Evolutionary conservation across 176 grass and related monocot genomes (phyloP).

Genomic region (Cymbopogon citratus): DNA sequence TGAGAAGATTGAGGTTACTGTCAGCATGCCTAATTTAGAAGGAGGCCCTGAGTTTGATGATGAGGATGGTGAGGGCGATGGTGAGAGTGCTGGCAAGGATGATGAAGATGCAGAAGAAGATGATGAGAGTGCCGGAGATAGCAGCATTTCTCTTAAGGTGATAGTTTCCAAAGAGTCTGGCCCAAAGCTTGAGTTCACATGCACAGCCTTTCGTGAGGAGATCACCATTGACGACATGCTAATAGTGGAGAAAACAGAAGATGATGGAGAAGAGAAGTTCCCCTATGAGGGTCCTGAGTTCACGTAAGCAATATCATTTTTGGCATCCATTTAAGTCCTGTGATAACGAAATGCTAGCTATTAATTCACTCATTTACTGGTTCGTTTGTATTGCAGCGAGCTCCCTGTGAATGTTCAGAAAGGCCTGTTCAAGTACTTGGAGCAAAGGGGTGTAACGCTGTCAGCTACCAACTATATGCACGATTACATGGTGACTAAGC

Average conservation of each 20-base stretch:
- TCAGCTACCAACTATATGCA: conserved; percentile 85
- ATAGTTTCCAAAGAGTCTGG: conserved; percentile 55
- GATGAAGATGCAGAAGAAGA: conserved; percentile 14
- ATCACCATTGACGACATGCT: conserved; percentile 85
- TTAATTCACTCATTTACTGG: neutral
- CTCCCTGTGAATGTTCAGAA: conserved; percentile 91
- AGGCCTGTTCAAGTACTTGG: conserved; percentile 86
- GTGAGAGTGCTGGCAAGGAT: conserved; percentile 20
- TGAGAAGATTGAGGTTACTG: conserved; percentile 69
- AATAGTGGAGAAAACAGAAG: conserved; percentile 33
- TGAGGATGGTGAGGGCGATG: conserved; percentile 27
- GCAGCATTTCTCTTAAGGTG: conserved; percentile 65
- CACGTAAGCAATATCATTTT: conserved; percentile 34
- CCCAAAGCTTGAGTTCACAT: conserved; percentile 70
- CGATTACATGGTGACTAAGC: conserved; percentile 89
- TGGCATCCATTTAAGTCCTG: neutral
- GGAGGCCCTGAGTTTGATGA: conserved; percentile 50
- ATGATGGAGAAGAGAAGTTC: conserved; percentile 49
- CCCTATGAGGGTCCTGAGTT: conserved; percentile 86
- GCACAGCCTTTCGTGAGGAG: conserved; percentile 72
- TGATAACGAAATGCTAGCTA: neutral
- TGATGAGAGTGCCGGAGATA: conserved; percentile 33
- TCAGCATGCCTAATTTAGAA: conserved; percentile 82
- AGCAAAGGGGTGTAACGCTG: conserved; percentile 59
- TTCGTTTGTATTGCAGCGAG: conserved; percentile 44